Base-by-base conservation (phyloP, 495 filamentous ascomycete genomes). In the Cetradonia linearis region DNA sequence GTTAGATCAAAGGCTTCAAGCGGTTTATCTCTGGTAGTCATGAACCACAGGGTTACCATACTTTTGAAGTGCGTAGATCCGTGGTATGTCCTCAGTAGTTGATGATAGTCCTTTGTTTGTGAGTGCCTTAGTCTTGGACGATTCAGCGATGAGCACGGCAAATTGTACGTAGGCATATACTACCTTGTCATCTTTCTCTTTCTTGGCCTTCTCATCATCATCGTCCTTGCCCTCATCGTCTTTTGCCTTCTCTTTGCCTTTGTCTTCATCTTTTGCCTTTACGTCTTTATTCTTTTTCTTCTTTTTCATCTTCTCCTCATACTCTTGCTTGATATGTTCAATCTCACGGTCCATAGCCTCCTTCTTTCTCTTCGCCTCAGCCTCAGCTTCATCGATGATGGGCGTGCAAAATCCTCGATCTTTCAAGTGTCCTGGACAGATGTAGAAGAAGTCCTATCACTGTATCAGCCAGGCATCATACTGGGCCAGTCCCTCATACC, bases 51-150 rank as follows among this genome's bases (percentile, higher is more conserved):
- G 18, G 61, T 40, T 34, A 53, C 62, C 65, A 42, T 75, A 94
- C 89, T 86, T 91, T 64, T 94, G 87, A 65, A 98, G 74, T 62
- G 86, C 79, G 73, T 94, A 98, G 36, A 96, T 77, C 58, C 93
- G 78, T 50, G 90, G 89, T 64, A 70, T 72, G 60, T 76, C 70
- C 64, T 78, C 75, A 23, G 68, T 37, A 27, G 67, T 46, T 54
- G 72, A 65, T n/a, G 61, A 37, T 52, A 63, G 65, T 40, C 74
- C 73, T 63, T 70, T 70, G 23, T 59, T 56, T 13, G 60, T 62
- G 57, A 68, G 55, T 14, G 66, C 62, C 23, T 68, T 66, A 54
- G 66, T 66, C 66, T 68, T 59, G 49, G 11, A 20, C 28, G 8
- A 20, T 28, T 65, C 50, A 66, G 49, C 42, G 30, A n/a, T 25